Base-by-base conservation (phyloP, 73 alveolate species). In the Durusdinium trenchii region DNA sequence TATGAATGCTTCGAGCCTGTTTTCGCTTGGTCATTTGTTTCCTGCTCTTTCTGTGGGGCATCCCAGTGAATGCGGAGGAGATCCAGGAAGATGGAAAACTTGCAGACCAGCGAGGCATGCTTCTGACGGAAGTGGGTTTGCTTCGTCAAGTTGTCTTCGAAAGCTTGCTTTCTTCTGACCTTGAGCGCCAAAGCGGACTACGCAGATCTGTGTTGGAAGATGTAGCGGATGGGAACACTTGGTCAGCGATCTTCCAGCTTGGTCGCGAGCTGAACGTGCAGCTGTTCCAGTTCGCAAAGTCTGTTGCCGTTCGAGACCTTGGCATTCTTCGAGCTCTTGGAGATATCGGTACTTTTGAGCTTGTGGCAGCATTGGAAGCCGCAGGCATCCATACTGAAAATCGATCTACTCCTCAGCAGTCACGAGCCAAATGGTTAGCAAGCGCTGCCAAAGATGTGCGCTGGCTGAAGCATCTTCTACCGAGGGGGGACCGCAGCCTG, bases 51-150 rank as follows among this genome's bases (percentile, higher is more conserved):
- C 71, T 81, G 76, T n/a, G 26, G 10, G 52, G 32, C 36, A 12
- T 30, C 90, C 47, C 48, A 61, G 32, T 76, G 40, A 26, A 45
- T 7, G 40, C 5, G 42, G 35, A 30, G 6, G 64, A 3, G n/a
- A 50, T 14, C n/a, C 47, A 71, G n/a, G 76, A 83, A 51, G 76
- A 48, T 51, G 94, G 94, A 51, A 28, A 51, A 9, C 62, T 91
- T 52, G 89, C 97, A 23, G 97, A 91, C 36, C 89, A 48, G 50
- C 86, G 81, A 18, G 97, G 97, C 52, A 69, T 91, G 97, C 84
- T 91, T 9, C 30, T 76, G 47, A 52, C 69, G 16, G 97, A 91
- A 76, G 86, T 91, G 89, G 87, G 78, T 43, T 43, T 42, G 26
- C 67, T 40, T 12, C 97, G 89, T n/a, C 40, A 64, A 47, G 20